phyloP scores from a whole-genome alignment of 768 basidiomycete species.

The Podaxis sp. region DNA sequence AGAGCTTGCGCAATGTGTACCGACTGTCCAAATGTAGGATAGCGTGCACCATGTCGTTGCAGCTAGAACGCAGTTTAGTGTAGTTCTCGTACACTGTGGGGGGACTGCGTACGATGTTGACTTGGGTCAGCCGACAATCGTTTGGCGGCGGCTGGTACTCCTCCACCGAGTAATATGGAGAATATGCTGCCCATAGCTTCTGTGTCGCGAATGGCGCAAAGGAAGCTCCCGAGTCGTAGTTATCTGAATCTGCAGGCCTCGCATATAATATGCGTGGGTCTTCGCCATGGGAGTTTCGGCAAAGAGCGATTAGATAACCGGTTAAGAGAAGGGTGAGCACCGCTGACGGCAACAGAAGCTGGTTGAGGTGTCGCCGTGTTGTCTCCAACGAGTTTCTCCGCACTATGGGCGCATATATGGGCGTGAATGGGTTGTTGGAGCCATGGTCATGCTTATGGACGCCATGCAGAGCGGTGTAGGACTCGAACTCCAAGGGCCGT shows the following conservation, averaged over 20 bases:
- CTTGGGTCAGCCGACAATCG: conserved; percentile 57
- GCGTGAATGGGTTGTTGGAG: background rate
- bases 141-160: conserved; percentile 45
- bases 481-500: background rate
- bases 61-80: conserved; percentile 40
- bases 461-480: background rate
- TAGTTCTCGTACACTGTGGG: background rate
- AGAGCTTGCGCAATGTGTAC: conserved; percentile 45
- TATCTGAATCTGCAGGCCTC: background rate
- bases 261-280: background rate
- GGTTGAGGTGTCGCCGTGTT: background rate
- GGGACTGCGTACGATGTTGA: conserved; percentile 20
- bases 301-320: background rate
- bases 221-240: conserved; percentile 6
- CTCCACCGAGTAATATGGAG: conserved; percentile 53
- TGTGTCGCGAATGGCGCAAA: conserved; percentile 13
- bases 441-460: background rate
- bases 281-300: background rate
- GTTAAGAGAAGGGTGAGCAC: background rate
- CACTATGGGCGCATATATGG: background rate
- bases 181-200: conserved; percentile 56
- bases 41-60: conserved; percentile 80
- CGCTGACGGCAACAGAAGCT: background rate
- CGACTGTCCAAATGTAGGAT: conserved; percentile 55
- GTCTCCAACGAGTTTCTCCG: background rate